These are phyloP conservation scores for Myotisia sp. DNA, from an alignment of 2,329 filamentous ascomycete species.

Conservation along the genomic window DNA sequence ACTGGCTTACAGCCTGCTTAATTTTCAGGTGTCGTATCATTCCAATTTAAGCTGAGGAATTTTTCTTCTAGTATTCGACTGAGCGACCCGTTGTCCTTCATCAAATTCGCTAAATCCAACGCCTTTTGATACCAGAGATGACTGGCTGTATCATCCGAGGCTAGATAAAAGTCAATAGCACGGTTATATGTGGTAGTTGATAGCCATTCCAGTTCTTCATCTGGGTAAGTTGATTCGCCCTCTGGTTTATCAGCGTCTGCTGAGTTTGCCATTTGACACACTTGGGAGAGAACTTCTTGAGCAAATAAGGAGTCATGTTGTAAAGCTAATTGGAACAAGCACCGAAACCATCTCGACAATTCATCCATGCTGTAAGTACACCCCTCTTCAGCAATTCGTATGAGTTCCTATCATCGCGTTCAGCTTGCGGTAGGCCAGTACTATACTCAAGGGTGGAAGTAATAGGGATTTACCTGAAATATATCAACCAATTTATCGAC, in stretches of 20 bases:
- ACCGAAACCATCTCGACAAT: constrained; percentile 64
- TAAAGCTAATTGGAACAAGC: constrained; percentile 56
- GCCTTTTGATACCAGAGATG: constrained; percentile 25
- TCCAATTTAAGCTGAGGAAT: constrained; percentile 17
- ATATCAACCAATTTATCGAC: constrained; percentile 10
- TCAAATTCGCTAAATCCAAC: constrained; percentile 21
- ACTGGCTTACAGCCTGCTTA: no score
- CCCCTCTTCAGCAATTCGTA: no score
- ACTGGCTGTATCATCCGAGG: constrained; percentile 20
- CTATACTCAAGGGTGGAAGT: no score
- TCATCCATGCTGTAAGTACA: constrained; percentile 47
- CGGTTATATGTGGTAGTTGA: constrained; percentile 42
- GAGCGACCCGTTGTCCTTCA: constrained; percentile 16
- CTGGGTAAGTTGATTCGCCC: constrained; percentile 32
- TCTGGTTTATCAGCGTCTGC: constrained; percentile 21
- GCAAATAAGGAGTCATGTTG: constrained; percentile 25
- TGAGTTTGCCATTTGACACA: constrained; percentile 16
- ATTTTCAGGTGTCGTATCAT: no score
- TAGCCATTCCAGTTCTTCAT: constrained; percentile 44
- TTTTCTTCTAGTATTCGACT: constrained; percentile 17
- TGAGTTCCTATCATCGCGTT: no score
- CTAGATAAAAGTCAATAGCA: constrained; percentile 39
- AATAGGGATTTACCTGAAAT: constrained; percentile 39
- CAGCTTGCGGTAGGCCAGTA: no score
- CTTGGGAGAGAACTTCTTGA: constrained; percentile 23